Evolutionary conservation across 2,329 filamentous ascomycete genomes (phyloP), one percentile per base, ranked within the genome.

Genomic region (Neonectria hederae): DNA sequence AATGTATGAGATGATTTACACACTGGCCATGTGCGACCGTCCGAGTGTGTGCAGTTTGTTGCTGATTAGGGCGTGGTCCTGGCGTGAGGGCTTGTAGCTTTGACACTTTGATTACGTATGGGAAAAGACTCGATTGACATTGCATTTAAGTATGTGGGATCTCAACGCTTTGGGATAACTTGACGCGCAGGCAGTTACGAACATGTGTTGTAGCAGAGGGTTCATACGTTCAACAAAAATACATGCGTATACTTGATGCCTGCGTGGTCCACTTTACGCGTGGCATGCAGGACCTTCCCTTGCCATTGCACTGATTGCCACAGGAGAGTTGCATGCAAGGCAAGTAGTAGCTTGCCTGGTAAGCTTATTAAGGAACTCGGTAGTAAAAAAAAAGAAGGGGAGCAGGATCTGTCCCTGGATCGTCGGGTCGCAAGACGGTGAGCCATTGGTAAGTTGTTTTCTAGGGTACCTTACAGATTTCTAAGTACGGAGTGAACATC

Each of bases 201-300:
- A 26, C 22, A n/a, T 26, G 26, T 28, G 26, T 28, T 28, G 5
- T 28, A 9, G 26, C 26, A 9, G 26, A 8, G 26, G 8, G 6
- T 28, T 28, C 28, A 28, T 28, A 10, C 28, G 28, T 28, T 57
- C 21, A 49, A 57, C 5, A 26, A 28, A n/a, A 35, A 19, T 21
- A 35, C 54, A 21, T 45, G n/a, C 14, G 6, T 35, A 30, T 56
- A 46, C 54, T 45, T 54, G 40, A 49, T 51, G 51, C 55, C 24
- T 59, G 24, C 48, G 24, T 38, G 66, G 53, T 62, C 63, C 65
- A 70, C 66, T 63, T 58, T 66, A 71, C 63, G 69, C 63, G 68
- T 62, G 69, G 64, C 66, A 65, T 64, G 58, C 38, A 56, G 40
- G 40, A n/a, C 26, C 24, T 43, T 30, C 45, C 35, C 48, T 51